These are phyloP conservation scores for Cucurbita moschata DNA, from an alignment of 306 rosid genomes.

Conservation along the genomic window DNA sequence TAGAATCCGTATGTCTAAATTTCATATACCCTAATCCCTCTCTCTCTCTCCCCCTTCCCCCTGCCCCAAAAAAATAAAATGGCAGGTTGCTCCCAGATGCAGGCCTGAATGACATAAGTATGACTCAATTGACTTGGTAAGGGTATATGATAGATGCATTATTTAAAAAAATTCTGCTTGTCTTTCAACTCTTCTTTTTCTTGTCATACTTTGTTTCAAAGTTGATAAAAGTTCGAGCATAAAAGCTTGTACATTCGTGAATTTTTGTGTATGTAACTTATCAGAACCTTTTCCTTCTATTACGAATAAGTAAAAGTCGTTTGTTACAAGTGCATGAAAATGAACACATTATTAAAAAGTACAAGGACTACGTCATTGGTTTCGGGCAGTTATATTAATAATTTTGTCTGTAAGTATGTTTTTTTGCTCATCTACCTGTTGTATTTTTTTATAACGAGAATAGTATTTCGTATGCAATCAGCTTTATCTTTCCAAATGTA, in stretches of 20 bases:
- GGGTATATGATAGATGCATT: background rate
- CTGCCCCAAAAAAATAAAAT: background rate
- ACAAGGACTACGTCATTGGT: background rate
- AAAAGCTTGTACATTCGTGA: background rate
- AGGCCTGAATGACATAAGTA: constrained; percentile 46
- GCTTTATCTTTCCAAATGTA: background rate
- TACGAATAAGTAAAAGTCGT: background rate
- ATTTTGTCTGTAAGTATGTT: background rate
- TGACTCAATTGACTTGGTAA: constrained; percentile 85
- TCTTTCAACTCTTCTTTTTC: background rate
- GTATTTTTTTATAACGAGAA: background rate
- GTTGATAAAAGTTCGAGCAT: background rate
- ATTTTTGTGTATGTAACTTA: background rate
- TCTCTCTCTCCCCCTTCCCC: background rate
- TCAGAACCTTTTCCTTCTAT: background rate
- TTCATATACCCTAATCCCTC: background rate
- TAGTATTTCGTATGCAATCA: background rate
- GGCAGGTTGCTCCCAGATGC: constrained; percentile 89
- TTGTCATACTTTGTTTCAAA: background rate
- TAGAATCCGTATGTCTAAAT: background rate
- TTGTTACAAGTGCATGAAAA: background rate
- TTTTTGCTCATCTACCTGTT: background rate
- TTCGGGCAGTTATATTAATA: background rate
- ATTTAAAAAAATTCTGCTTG: background rate
- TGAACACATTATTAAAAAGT: background rate